Conservation (phyloP, 208 protist genomes). For the Wallacemonas sp. region DNA sequence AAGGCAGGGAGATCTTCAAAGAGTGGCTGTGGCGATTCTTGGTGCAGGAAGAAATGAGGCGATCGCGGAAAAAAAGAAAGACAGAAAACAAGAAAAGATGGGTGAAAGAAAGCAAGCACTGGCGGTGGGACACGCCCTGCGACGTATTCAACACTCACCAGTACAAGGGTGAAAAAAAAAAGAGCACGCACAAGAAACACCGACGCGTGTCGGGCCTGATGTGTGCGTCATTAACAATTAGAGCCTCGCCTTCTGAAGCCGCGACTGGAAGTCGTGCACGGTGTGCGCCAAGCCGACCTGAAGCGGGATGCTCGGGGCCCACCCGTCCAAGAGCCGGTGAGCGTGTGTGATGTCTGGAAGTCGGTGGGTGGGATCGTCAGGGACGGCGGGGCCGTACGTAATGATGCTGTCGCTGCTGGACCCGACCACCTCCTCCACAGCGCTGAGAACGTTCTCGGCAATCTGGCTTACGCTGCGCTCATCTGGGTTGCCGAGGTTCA, state of each 20-base stretch:
- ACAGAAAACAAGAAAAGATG: too few species aligned
- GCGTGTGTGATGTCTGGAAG: constrained; percentile 62
- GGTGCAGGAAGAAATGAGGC: too few species aligned
- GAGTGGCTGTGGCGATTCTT: neutral
- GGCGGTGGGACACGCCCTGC: too few species aligned
- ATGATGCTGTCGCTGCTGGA: neutral
- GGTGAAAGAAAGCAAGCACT: too few species aligned
- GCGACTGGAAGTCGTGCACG: constrained; percentile 34
- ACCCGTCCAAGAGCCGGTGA: constrained; percentile 36
- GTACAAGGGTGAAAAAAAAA: too few species aligned
- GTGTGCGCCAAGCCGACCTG: constrained; percentile 46
- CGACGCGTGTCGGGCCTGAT: too few species aligned
- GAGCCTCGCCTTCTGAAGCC: constrained; percentile 8
- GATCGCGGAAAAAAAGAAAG: too few species aligned
- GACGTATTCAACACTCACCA: too few species aligned
- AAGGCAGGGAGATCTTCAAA: neutral
- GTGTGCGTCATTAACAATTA: too few species aligned
- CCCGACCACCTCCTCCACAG: constrained; percentile 24
- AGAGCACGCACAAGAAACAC: too few species aligned
- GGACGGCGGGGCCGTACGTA: constrained; percentile 18
- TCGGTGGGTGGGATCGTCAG: constrained; percentile 67
- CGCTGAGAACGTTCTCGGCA: constrained; percentile 30
- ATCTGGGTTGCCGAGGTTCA: constrained; percentile 76
- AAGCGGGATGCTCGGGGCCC: constrained; percentile 46
- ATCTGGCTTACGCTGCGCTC: constrained; percentile 69